Evolutionary conservation across 371 early-diverging fungal genomes (phyloP).

Genomic region (Batrachochytrium dendrobatidis): DNA sequence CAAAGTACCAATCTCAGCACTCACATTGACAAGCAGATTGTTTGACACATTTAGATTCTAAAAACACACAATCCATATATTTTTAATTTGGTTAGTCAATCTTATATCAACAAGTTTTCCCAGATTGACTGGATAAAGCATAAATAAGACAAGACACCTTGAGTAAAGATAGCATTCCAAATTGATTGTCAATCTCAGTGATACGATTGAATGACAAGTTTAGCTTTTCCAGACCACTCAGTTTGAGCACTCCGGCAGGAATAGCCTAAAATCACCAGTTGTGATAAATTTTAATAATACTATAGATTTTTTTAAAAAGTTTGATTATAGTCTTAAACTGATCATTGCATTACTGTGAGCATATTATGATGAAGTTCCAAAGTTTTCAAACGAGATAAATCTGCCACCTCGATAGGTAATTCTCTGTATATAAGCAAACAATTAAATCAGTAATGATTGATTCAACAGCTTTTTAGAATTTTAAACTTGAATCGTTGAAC

Average conservation of each 20-base stretch:
- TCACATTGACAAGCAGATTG: background rate
- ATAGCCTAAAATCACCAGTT: too few relatives aligned
- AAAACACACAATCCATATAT: background rate
- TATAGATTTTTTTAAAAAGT: too few relatives aligned
- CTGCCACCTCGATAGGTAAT: background rate
- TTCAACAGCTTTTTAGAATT: too few relatives aligned
- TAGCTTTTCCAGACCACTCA: background rate
- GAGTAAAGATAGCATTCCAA: background rate
- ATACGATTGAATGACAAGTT: background rate
- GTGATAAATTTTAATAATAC: too few relatives aligned
- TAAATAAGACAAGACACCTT: too few relatives aligned
- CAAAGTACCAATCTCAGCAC: background rate
- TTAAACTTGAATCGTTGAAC: too few relatives aligned
- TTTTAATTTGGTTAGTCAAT: background rate
- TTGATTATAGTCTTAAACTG: too few relatives aligned
- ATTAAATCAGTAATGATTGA: too few relatives aligned
- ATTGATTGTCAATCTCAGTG: too few relatives aligned
- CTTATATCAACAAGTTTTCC: background rate
- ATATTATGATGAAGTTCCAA: background rate
- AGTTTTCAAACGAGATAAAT: background rate
- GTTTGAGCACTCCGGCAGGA: background rate
- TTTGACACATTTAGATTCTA: background rate
- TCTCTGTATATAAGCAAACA: too few relatives aligned
- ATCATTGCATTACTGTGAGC: background rate
- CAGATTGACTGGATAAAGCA: too few relatives aligned